These are phyloP conservation scores for Dictyostelium discoideum DNA, from an alignment of 78 protist genomes.

Conservation along the genomic window dicty_2.7 NC_007090.3:1901001-1901500, in stretches of 20 bases:
- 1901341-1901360: not conserved
- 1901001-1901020: not conserved
- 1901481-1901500: not conserved
- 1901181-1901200: not conserved
- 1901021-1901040: slow-evolving; percentile 26
- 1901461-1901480: not conserved
- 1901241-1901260: not conserved
- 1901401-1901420: not conserved
- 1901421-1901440: slow-evolving; percentile 37
- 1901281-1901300: slow-evolving; percentile 19
- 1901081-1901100: not conserved
- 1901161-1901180: not conserved
- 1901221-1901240: not conserved
- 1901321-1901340: not conserved
- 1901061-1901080: slow-evolving; percentile 14
- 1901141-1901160: not conserved
- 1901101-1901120: not conserved
- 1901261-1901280: not conserved
- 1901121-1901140: not conserved
- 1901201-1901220: not conserved
- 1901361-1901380: slow-evolving; percentile 1
- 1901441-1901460: not conserved
- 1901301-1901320: not conserved
- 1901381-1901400: slow-evolving; percentile 5
- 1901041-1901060: slow-evolving; percentile 42